A percentile compares a stretch with the other conserved stretches of the same genome.
phyloP scores from a whole-genome alignment of 495 filamentous ascomycete genomes.

The Xylaria palmicola region DNA sequence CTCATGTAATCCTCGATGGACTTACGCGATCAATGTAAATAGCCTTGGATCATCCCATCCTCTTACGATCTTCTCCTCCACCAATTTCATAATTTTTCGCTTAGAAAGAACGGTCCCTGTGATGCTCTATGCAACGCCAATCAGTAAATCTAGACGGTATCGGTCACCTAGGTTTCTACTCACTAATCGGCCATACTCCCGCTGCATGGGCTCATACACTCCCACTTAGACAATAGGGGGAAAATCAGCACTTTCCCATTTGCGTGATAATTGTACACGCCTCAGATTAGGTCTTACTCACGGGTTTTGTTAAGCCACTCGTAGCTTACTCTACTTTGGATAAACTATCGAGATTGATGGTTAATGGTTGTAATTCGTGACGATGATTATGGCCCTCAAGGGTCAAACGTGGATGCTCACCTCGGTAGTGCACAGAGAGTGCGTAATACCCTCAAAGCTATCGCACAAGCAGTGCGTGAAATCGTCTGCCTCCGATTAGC shows the following conservation, averaged over 20 bases:
- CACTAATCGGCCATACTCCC: slow-evolving; percentile 59
- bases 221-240: slow-evolving; percentile 18
- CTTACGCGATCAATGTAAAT: slow-evolving; percentile 68
- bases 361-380: not conserved
- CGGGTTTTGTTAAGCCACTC: slow-evolving; percentile 69
- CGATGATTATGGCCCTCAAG: not conserved
- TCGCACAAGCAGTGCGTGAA: slow-evolving; percentile 83
- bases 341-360: slow-evolving; percentile 42
- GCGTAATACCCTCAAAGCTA: slow-evolving; percentile 75
- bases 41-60: slow-evolving; percentile 82
- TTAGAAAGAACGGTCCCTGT: slow-evolving; percentile 78
- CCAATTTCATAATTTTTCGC: slow-evolving; percentile 68
- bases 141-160: not conserved
- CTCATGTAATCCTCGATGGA: too few relatives aligned
- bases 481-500: too few relatives aligned
- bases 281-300: not conserved
- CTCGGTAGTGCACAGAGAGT: slow-evolving; percentile 80
- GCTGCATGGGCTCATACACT: slow-evolving; percentile 77
- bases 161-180: not conserved
- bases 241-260: not conserved
- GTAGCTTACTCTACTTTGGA: slow-evolving; percentile 69
- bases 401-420: not conserved
- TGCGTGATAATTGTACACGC: not conserved
- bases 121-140: slow-evolving; percentile 50
- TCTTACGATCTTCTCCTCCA: slow-evolving; percentile 62